Evolutionary conservation across 2,329 filamentous ascomycete genomes (phyloP).

Genomic region (Fusarium longipes): DNA sequence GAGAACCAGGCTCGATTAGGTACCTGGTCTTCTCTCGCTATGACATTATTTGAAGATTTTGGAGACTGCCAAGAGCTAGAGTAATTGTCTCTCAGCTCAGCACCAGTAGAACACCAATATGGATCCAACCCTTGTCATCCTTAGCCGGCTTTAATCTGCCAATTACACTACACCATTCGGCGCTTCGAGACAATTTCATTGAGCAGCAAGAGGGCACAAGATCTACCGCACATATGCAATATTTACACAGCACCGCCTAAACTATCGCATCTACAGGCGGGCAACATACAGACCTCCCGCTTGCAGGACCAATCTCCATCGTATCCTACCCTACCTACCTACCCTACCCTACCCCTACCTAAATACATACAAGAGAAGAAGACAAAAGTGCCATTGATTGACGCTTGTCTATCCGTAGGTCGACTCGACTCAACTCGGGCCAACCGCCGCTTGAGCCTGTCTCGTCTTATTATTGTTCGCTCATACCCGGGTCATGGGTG

Average conservation of each 20-base stretch:
- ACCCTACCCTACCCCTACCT: conserved; percentile 19
- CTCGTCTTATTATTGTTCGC: conserved; percentile 30
- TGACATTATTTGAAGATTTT: background rate
- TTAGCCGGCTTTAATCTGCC: conserved; percentile 5
- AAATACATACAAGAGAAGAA: conserved; percentile 3
- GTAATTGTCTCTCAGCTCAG: conserved; percentile 1
- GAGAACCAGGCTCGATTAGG: background rate
- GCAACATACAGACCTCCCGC: conserved; percentile 9
- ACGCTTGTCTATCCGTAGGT: background rate
- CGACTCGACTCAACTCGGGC: conserved; percentile 15
- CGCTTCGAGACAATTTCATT: conserved; percentile 22
- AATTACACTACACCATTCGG: conserved; percentile 19
- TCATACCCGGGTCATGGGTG: conserved; percentile 31
- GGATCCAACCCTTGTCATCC: conserved; percentile 1
- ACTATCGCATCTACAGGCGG: conserved; percentile 13
- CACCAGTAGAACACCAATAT: conserved; percentile 2
- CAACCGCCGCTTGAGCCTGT: conserved; percentile 18
- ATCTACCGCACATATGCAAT: conserved; percentile 23
- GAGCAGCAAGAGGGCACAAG: conserved; percentile 20
- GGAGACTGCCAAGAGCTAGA: conserved; percentile 8
- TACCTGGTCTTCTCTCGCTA: background rate
- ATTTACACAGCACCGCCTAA: background rate
- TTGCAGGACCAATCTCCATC: conserved; percentile 32
- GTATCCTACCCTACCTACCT: conserved; percentile 11
- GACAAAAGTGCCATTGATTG: conserved; percentile 5